Evolutionary conservation across 805 yeast genomes (phyloP).

Genomic region (Yarrowia sp.): DNA sequence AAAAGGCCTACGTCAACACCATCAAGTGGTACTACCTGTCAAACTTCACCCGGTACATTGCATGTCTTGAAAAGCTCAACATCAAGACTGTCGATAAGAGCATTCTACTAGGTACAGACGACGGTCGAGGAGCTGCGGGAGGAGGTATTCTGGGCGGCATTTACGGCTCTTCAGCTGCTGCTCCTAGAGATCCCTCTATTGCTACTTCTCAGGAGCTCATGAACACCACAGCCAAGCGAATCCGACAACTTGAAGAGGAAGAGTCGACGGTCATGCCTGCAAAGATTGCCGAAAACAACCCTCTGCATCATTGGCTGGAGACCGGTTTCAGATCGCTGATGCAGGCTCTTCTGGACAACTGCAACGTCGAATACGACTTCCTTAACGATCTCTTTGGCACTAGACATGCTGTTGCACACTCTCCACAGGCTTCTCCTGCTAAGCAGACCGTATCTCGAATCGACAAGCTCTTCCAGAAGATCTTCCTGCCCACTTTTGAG

Average conservation of each 20-base stretch:
- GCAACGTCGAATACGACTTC: conserved; percentile 76
- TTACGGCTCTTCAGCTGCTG: conserved; percentile 34
- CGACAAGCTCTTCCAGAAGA: conserved; percentile 53
- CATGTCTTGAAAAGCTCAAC: conserved; percentile 71
- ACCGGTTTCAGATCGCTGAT: conserved; percentile 75
- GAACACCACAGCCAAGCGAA: conserved; percentile 33
- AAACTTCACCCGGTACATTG: conserved; percentile 76
- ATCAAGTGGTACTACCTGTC: conserved; percentile 92
- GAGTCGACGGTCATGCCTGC: conserved; percentile 76
- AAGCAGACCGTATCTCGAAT: conserved; percentile 25
- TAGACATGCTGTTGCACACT: conserved; percentile 50
- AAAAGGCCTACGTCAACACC: conserved; percentile 82
- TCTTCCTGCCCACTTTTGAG: conserved; percentile 61
- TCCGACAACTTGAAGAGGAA: conserved; percentile 44
- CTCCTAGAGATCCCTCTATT: conserved; percentile 61
- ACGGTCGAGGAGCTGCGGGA: conserved; percentile 7
- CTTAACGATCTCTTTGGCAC: conserved; percentile 71
- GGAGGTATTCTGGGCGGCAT: conserved; percentile 43
- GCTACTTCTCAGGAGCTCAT: conserved; percentile 47
- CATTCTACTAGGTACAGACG: conserved; percentile 60
- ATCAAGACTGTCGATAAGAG: conserved; percentile 62
- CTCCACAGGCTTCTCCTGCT: conserved; percentile 32
- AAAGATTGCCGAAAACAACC: conserved; percentile 82
- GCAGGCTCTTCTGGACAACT: conserved; percentile 76
- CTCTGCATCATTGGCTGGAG: conserved; percentile 72